Evolutionary conservation across 352 stramenopile genomes (phyloP).

Genomic region (Pythium apleroticum): DNA sequence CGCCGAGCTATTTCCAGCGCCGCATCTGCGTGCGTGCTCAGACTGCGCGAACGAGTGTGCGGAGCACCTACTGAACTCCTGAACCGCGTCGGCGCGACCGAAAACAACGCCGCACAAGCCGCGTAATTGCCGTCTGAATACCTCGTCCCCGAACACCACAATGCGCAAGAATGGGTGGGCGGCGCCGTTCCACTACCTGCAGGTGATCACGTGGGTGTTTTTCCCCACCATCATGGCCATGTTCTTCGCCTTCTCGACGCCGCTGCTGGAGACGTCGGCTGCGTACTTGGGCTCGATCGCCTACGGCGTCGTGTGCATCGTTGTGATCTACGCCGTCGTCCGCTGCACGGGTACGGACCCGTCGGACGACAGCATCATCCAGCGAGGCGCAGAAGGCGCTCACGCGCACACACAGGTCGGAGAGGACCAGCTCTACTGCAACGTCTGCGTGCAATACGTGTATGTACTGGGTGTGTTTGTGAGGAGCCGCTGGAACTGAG

Average conservation of each 20-base stretch:
- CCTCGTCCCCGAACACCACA: not conserved
- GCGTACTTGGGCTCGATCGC: slow-evolving; percentile 51
- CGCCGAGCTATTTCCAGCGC: not conserved
- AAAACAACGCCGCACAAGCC: not conserved
- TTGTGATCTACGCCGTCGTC: slow-evolving; percentile 55
- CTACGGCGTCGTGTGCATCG: slow-evolving; percentile 50
- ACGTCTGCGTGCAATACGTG: slow-evolving; percentile 88
- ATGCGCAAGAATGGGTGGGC: slow-evolving; percentile 79
- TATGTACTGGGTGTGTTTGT: slow-evolving; percentile 35
- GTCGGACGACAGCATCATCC: slow-evolving; percentile 72
- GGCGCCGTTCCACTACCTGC: slow-evolving; percentile 78
- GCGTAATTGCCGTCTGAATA: not conserved
- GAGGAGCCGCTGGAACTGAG: not conserved
- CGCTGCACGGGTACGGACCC: slow-evolving; percentile 73
- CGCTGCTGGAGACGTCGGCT: slow-evolving; percentile 48
- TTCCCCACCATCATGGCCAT: slow-evolving; percentile 78
- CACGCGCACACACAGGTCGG: slow-evolving; percentile 27
- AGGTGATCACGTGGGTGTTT: slow-evolving; percentile 81
- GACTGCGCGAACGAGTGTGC: not conserved
- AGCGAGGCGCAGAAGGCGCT: slow-evolving; percentile 18
- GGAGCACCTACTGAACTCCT: not conserved
- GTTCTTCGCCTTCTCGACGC: slow-evolving; percentile 84
- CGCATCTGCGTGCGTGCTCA: not conserved
- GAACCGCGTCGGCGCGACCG: not conserved
- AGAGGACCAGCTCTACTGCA: slow-evolving; percentile 79